These are phyloP conservation scores for Fusarium dimerum DNA, from an alignment of 2,329 filamentous ascomycete species.

Conservation along the genomic window DNA sequence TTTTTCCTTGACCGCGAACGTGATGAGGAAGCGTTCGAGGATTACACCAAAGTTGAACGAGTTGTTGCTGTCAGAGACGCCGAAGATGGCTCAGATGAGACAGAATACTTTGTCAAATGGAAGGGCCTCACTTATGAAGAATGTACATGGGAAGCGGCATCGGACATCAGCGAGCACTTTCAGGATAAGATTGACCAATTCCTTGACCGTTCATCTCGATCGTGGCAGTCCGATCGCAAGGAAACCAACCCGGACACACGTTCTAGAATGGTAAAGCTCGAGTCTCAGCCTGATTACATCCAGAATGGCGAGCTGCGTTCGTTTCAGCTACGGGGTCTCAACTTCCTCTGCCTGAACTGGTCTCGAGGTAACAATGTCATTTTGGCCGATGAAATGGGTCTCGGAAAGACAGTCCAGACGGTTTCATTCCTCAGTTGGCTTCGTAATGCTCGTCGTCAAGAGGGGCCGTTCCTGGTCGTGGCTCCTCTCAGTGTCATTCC, in stretches of 20 bases:
- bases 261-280: constrained; percentile 70
- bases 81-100: constrained; percentile 74
- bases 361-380: constrained; percentile 93
- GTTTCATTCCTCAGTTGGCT: constrained; percentile 98
- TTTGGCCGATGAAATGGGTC: constrained; percentile 96
- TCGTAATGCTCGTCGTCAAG: constrained; percentile 82
- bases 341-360: constrained; percentile 97
- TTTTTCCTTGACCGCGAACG: constrained; percentile 95
- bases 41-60: constrained; percentile 90
- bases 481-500: constrained; percentile 96
- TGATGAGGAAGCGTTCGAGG: constrained; percentile 82
- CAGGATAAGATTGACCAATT: constrained; percentile 92
- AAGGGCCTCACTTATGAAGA: constrained; percentile 90
- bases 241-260: constrained; percentile 78
- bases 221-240: constrained; percentile 76
- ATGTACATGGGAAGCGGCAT: constrained; percentile 88
- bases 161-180: constrained; percentile 73
- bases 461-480: constrained; percentile 96
- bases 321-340: constrained; percentile 91
- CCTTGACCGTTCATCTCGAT: constrained; percentile 77
- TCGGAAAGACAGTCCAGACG: constrained; percentile 97
- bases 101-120: constrained; percentile 96
- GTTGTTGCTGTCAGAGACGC: constrained; percentile 83
- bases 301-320: constrained; percentile 81
- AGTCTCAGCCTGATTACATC: constrained; percentile 83